phyloP scores from a whole-genome alignment of 1,139 yeast species.

The Pichia sp. region DNA sequence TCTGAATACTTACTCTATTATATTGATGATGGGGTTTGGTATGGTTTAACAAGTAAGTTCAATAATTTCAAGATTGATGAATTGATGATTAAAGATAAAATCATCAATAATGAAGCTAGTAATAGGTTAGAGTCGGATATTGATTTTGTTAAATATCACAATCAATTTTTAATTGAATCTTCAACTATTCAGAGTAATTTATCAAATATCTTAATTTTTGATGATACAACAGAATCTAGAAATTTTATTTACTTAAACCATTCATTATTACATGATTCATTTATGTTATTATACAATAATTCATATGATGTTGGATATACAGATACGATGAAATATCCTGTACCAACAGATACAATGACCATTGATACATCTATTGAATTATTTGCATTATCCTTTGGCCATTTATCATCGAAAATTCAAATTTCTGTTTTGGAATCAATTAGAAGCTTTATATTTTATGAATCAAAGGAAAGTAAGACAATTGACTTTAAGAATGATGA shows the following conservation, averaged over 20 bases:
- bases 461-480: constrained; percentile 27
- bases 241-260: constrained; percentile 32
- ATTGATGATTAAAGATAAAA: constrained; percentile 27
- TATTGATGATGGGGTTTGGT: constrained; percentile 35
- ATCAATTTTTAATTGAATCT: constrained; percentile 24
- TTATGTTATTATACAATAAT: constrained; percentile 25
- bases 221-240: constrained; percentile 30
- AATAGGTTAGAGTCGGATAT: constrained; percentile 14
- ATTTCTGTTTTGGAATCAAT: constrained; percentile 78
- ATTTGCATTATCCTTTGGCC: constrained; percentile 65
- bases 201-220: constrained; percentile 31
- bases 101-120: not conserved
- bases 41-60: constrained; percentile 40
- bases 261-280: constrained; percentile 36
- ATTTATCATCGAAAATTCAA: constrained; percentile 73
- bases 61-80: constrained; percentile 31
- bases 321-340: constrained; percentile 26
- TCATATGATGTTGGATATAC: constrained; percentile 24
- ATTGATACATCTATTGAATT: constrained; percentile 75
- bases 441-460: constrained; percentile 44
- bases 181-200: constrained; percentile 27
- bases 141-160: constrained; percentile 15
- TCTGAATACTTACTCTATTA: constrained; percentile 24
- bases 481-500: not conserved
- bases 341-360: constrained; percentile 40